phyloP scores from a whole-genome alignment of 768 basidiomycete genomes.

The Vishniacozyma victoriae region DNA sequence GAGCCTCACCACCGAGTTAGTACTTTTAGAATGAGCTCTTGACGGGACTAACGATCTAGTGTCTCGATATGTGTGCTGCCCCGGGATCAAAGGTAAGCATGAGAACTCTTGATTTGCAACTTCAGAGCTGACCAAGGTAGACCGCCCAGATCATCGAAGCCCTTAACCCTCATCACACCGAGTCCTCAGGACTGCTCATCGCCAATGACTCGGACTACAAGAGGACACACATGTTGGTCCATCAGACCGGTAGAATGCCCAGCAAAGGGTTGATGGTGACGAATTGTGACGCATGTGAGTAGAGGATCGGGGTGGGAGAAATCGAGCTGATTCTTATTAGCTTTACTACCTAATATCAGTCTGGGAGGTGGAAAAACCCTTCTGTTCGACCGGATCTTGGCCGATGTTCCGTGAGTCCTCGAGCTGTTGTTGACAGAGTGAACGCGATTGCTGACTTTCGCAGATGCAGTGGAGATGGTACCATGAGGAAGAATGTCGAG shows the following conservation, averaged over 20 bases:
- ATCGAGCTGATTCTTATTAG: slow-evolving; percentile 22
- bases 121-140: slow-evolving; percentile 46
- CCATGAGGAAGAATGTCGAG: slow-evolving; percentile 83
- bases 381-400: slow-evolving; percentile 85
- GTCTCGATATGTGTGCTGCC: slow-evolving; percentile 95
- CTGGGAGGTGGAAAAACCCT: slow-evolving; percentile 50
- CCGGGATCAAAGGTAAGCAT: slow-evolving; percentile 81
- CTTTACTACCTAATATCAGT: slow-evolving; percentile 44
- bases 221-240: slow-evolving; percentile 90
- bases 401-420: slow-evolving; percentile 73
- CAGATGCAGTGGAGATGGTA: slow-evolving; percentile 84
- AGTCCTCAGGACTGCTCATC: slow-evolving; percentile 77
- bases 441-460: slow-evolving; percentile 1
- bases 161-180: slow-evolving; percentile 67
- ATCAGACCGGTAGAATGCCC: slow-evolving; percentile 90
- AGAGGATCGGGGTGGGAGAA: slow-evolving; percentile 50
- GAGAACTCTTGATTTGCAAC: not conserved
- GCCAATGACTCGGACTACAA: slow-evolving; percentile 95
- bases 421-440: not conserved
- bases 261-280: slow-evolving; percentile 90
- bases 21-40: not conserved
- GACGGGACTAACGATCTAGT: slow-evolving; percentile 15
- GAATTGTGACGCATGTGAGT: slow-evolving; percentile 88
- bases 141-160: slow-evolving; percentile 96
- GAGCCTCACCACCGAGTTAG: slow-evolving; percentile 71